Conservation (phyloP, 495 filamentous ascomycete genomes). For the Rusavskia elegans region DNA sequence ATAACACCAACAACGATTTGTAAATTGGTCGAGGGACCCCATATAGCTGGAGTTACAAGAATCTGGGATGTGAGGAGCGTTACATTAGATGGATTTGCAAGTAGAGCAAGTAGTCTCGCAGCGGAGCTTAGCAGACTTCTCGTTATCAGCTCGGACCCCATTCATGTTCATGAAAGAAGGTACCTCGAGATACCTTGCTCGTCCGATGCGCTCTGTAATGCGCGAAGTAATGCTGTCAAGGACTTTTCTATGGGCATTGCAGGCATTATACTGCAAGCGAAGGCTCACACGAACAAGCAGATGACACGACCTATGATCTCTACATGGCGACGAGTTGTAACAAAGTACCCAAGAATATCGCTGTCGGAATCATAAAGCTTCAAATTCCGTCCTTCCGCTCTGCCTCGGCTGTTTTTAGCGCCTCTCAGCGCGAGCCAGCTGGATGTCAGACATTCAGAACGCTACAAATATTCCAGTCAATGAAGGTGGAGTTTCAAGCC, state of each 20-base stretch:
- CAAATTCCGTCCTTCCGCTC: too few relatives aligned
- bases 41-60: constrained; percentile 72
- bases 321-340: too few relatives aligned
- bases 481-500: background rate
- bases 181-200: constrained; percentile 41
- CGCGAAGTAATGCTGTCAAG: constrained; percentile 33
- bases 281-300: too few relatives aligned
- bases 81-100: constrained; percentile 82
- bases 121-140: constrained; percentile 64
- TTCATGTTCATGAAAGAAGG: background rate
- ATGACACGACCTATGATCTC: too few relatives aligned
- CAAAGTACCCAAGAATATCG: too few relatives aligned
- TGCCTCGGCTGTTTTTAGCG: too few relatives aligned
- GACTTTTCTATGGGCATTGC: constrained; percentile 32
- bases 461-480: background rate
- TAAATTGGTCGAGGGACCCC: constrained; percentile 58
- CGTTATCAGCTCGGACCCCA: constrained; percentile 5
- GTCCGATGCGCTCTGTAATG: constrained; percentile 31
- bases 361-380: too few relatives aligned
- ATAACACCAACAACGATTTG: constrained; percentile 59
- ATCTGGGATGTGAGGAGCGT: constrained; percentile 83
- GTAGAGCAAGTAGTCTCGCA: constrained; percentile 61
- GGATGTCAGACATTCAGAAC: too few relatives aligned
- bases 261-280: too few relatives aligned
- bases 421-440: too few relatives aligned